phyloP scores from a whole-genome alignment of 164 flowering plant species.

The Warburgia ugandensis region DNA sequence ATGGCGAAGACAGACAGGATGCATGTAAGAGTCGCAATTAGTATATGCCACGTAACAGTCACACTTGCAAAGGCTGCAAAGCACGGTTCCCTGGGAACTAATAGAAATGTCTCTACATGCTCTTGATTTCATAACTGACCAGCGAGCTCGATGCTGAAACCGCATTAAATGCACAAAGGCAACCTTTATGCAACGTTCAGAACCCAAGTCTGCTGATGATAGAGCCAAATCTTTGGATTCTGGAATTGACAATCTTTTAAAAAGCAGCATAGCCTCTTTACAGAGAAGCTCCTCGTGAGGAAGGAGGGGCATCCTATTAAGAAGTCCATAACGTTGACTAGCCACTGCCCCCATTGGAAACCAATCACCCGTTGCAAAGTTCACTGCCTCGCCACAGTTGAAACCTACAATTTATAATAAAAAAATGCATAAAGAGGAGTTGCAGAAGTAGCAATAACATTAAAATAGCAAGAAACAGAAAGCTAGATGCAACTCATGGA shows the following conservation, averaged over 20 bases:
- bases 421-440: neutral
- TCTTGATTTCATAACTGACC: slow-evolving; percentile 57
- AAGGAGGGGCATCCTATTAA: slow-evolving; percentile 78
- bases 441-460: neutral
- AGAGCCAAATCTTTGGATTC: slow-evolving; percentile 17
- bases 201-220: slow-evolving; percentile 31
- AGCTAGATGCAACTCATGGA: neutral
- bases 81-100: slow-evolving; percentile 57
- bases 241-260: slow-evolving; percentile 19
- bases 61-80: slow-evolving; percentile 90
- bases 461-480: neutral
- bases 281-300: slow-evolving; percentile 95
- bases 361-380: slow-evolving; percentile 97
- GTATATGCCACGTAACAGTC: slow-evolving; percentile 83
- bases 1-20: slow-evolving; percentile 90
- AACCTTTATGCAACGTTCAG: slow-evolving; percentile 44
- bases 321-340: slow-evolving; percentile 79
- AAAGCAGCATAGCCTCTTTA: slow-evolving; percentile 82
- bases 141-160: slow-evolving; percentile 78
- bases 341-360: slow-evolving; percentile 83
- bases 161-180: slow-evolving; percentile 81
- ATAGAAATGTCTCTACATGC: slow-evolving; percentile 29
- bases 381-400: slow-evolving; percentile 98
- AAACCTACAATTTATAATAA: slow-evolving; percentile 48
- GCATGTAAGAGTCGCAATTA: slow-evolving; percentile 56